phyloP scores from a whole-genome alignment of 164 flowering plant species.

The Magnolia kwangsiensis region DNA sequence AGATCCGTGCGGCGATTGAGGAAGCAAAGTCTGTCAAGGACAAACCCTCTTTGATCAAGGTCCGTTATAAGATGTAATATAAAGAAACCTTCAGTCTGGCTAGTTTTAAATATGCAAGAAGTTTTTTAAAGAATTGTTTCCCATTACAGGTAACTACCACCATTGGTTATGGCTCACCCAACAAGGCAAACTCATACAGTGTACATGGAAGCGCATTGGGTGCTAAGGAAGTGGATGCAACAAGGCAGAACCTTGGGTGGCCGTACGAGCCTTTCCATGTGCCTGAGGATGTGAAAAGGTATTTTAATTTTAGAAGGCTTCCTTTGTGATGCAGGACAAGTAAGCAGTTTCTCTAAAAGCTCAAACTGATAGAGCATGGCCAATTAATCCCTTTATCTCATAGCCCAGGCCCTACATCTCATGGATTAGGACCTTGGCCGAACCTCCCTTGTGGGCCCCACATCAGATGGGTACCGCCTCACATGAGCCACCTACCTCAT shows the following conservation, averaged over 20 bases:
- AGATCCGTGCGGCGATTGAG: slow-evolving; percentile 90
- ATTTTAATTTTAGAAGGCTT: slow-evolving; percentile 10
- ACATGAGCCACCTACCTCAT: too few relatives aligned
- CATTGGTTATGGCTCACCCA: slow-evolving; percentile 96
- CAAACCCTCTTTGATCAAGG: slow-evolving; percentile 96
- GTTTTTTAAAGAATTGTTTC: neutral
- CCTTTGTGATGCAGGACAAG: neutral
- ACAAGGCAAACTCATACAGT: slow-evolving; percentile 93
- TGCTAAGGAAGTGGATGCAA: slow-evolving; percentile 95
- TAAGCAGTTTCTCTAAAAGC: too few relatives aligned
- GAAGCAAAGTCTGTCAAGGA: slow-evolving; percentile 92
- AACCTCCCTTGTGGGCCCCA: too few relatives aligned
- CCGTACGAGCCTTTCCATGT: slow-evolving; percentile 92
- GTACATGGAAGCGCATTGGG: slow-evolving; percentile 95
- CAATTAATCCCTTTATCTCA: too few relatives aligned
- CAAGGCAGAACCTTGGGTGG: slow-evolving; percentile 93
- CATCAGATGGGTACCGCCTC: too few relatives aligned
- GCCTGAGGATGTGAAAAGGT: slow-evolving; percentile 91
- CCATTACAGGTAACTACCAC: slow-evolving; percentile 80
- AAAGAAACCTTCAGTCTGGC: neutral
- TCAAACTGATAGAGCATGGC: too few relatives aligned
- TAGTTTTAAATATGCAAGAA: too few relatives aligned
- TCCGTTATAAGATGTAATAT: slow-evolving; percentile 13
- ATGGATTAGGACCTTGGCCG: too few relatives aligned
- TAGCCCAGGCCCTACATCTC: too few relatives aligned